Conservation (phyloP, 371 early-diverging fungal genomes). For the Mortierella sp. region DNA sequence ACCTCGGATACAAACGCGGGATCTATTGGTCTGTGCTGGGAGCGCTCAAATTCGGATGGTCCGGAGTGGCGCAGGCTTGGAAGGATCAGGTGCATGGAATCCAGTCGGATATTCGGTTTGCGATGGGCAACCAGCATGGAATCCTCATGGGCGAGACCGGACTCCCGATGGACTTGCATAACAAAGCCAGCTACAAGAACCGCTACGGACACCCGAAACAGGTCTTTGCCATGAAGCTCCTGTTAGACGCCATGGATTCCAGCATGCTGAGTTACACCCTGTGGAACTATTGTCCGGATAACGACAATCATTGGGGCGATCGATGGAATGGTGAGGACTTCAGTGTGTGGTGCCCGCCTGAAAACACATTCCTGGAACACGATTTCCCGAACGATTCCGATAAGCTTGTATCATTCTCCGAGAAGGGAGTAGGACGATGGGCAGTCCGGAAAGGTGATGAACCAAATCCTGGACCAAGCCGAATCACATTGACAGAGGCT, state of each 20-base stretch:
- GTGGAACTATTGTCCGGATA: slow-evolving; percentile 87
- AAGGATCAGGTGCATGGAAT: slow-evolving; percentile 67
- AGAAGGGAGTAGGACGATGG: not conserved
- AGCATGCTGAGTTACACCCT: slow-evolving; percentile 65
- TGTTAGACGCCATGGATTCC: slow-evolving; percentile 65
- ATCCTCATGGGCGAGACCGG: slow-evolving; percentile 77
- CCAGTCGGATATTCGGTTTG: slow-evolving; percentile 60
- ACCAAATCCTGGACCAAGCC: not conserved
- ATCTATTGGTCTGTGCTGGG: slow-evolving; percentile 41
- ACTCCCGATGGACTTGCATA: slow-evolving; percentile 78
- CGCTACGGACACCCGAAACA: slow-evolving; percentile 47
- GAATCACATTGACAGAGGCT: slow-evolving; percentile 17
- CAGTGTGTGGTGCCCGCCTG: slow-evolving; percentile 50
- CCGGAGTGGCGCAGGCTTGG: slow-evolving; percentile 51
- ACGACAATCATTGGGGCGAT: slow-evolving; percentile 81
- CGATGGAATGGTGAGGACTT: slow-evolving; percentile 94
- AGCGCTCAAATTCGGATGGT: slow-evolving; percentile 40
- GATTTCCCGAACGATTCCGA: not conserved
- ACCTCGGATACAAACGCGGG: slow-evolving; percentile 75
- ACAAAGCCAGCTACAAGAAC: slow-evolving; percentile 38
- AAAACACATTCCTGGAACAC: slow-evolving; percentile 15
- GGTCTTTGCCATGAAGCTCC: slow-evolving; percentile 29
- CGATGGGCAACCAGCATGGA: slow-evolving; percentile 43
- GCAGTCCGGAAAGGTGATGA: no score
- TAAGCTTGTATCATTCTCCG: not conserved